Conservation (phyloP, 2,329 filamentous ascomycete species). For the Coccinonectria pachysandricola region DNA sequence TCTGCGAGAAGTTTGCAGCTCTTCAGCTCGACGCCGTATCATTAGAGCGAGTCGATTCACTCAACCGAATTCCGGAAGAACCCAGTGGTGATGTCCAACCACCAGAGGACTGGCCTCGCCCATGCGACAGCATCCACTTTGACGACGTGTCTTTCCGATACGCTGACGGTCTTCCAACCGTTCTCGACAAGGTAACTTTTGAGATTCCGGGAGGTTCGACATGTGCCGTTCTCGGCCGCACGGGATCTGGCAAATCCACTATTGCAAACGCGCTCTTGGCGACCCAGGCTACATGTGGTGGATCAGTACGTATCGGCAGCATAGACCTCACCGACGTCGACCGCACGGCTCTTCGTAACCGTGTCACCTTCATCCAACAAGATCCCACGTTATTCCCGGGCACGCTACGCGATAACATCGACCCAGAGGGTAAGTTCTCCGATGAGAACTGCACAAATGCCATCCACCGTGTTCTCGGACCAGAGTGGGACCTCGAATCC, state of each 20-base stretch:
- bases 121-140: constrained; percentile 63
- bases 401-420: constrained; percentile 53
- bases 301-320: constrained; percentile 43
- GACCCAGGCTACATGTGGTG: constrained; percentile 40
- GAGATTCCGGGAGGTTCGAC: constrained; percentile 56
- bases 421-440: constrained; percentile 51
- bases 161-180: constrained; percentile 64
- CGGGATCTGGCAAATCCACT: constrained; percentile 81
- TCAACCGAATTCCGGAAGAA: constrained; percentile 71
- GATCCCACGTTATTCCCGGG: constrained; percentile 53
- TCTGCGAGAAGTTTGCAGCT: constrained; percentile 73
- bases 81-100: constrained; percentile 55
- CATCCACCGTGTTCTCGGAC: constrained; percentile 49
- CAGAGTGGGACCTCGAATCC: constrained; percentile 36
- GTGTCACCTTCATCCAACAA: constrained; percentile 54
- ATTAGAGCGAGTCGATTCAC: constrained; percentile 75
- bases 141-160: constrained; percentile 71
- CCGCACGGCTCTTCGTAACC: constrained; percentile 44
- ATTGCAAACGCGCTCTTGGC: constrained; percentile 49
- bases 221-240: constrained; percentile 66
- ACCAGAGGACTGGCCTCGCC: constrained; percentile 66
- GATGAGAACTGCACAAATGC: constrained; percentile 39
- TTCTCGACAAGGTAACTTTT: constrained; percentile 58
- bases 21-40: constrained; percentile 89
- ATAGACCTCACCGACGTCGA: constrained; percentile 43